Percentiles rank a stretch among this genome's conserved stretches.
These are phyloP conservation scores for Fraxinus pennsylvanica DNA, from an alignment of 257 asterid genomes.

Conservation along the genomic window DNA sequence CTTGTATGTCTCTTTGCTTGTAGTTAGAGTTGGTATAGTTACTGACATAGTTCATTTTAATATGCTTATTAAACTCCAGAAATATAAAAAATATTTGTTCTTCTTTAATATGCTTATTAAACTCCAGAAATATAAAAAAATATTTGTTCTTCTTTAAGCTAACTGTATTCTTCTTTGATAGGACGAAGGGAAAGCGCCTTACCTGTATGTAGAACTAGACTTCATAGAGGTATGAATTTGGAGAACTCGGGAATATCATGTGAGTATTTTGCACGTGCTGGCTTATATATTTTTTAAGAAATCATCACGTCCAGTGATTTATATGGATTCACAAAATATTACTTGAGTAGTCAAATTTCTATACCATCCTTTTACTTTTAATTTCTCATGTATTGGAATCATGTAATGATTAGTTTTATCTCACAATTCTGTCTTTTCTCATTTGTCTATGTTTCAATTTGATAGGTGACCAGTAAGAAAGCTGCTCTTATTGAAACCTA, in stretches of 20 bases:
- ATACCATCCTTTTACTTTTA: not conserved
- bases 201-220: slow-evolving; percentile 85
- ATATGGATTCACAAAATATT: not conserved
- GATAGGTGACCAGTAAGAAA: slow-evolving; percentile 87
- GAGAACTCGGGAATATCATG: not conserved
- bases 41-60: not conserved
- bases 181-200: slow-evolving; percentile 94
- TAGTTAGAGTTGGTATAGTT: not conserved
- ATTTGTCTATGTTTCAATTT: slow-evolving; percentile 23
- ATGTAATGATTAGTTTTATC: not conserved
- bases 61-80: not conserved
- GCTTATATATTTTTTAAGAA: not conserved
- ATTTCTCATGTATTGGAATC: not conserved
- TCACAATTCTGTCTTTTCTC: not conserved
- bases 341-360: slow-evolving; percentile 1
- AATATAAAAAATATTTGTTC: not conserved
- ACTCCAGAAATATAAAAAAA: not conserved
- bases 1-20: not conserved
- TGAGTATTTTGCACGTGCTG: not conserved
- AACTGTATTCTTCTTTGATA: slow-evolving; percentile 42
- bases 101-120: not conserved
- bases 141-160: not conserved
- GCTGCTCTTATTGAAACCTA: slow-evolving; percentile 76
- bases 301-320: not conserved
- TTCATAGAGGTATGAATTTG: slow-evolving; percentile 72